A percentile compares a stretch with the other conserved stretches of the same genome.
These are phyloP conservation scores for Pelargonium nanum DNA, from an alignment of 345 rosid species.

Conservation along the genomic window DNA sequence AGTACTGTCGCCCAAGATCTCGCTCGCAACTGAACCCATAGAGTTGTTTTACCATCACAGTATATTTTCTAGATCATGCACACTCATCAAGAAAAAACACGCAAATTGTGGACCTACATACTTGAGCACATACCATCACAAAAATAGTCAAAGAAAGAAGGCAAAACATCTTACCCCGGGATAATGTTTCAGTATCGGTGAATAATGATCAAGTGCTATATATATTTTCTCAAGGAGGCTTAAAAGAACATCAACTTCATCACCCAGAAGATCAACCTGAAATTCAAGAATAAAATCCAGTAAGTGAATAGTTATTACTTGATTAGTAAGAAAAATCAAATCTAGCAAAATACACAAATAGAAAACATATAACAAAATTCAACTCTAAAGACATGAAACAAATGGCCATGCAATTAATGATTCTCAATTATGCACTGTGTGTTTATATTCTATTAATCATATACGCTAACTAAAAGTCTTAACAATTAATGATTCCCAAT, in stretches of 20 bases:
- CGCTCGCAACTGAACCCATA: not conserved
- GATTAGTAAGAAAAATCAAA: not conserved
- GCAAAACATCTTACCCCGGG: constrained; percentile 57
- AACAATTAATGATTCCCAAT: not conserved
- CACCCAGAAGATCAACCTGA: constrained; percentile 92
- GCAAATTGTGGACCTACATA: not conserved
- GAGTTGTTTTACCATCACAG: not conserved
- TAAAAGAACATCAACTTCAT: constrained; percentile 66
- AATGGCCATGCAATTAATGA: not conserved
- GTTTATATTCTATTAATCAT: too few species aligned
- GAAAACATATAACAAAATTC: too few species aligned
- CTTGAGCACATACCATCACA: not conserved
- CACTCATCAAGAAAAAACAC: not conserved
- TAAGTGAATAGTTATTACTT: not conserved
- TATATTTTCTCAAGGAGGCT: constrained; percentile 86
- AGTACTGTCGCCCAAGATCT: not conserved
- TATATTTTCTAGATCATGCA: too few species aligned
- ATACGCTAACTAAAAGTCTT: not conserved
- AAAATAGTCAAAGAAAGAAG: not conserved
- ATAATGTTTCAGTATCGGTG: constrained; percentile 77
- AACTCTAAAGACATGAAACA: not conserved
- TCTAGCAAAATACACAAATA: not conserved
- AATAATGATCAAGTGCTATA: constrained; percentile 87
- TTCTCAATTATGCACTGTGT: not conserved
- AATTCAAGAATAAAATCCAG: constrained; percentile 16